Conservation (phyloP, 495 filamentous ascomycete genomes). For the Hypoxylon intermedium region DNA sequence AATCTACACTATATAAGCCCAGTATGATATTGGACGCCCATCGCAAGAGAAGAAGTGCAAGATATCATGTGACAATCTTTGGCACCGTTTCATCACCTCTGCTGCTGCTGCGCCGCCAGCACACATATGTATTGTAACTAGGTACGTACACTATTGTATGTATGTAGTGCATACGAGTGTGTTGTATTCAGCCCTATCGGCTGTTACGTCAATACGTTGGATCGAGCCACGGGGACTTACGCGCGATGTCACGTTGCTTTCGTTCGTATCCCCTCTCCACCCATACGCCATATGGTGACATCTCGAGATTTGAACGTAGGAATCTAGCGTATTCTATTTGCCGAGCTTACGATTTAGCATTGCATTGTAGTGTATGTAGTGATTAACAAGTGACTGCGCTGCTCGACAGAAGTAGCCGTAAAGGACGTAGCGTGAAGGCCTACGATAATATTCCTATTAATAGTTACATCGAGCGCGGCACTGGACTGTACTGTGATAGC, state of each 20-base stretch:
- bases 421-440: not conserved
- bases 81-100: not conserved
- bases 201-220: conserved; percentile 17
- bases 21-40: too few relatives aligned
- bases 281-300: too few relatives aligned
- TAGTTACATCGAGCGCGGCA: too few relatives aligned
- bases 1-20: too few relatives aligned
- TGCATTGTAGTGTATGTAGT: too few relatives aligned
- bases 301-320: not conserved
- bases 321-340: too few relatives aligned
- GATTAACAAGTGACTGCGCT: conserved; percentile 3
- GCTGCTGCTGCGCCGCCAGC: conserved; percentile 7
- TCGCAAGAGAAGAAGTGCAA: too few relatives aligned
- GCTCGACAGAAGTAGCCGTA: not conserved
- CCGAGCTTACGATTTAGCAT: too few relatives aligned
- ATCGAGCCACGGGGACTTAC: conserved; percentile 7
- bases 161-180: not conserved
- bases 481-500: too few relatives aligned
- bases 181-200: conserved; percentile 29
- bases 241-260: conserved; percentile 27
- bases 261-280: conserved; percentile 14
- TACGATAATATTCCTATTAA: not conserved
- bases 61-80: not conserved
- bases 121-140: not conserved
- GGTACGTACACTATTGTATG: not conserved